Evolutionary conservation across 495 filamentous ascomycete species (phyloP), one percentile per base, ranked within the genome.

Genomic region (Xylaria telfairii): DNA sequence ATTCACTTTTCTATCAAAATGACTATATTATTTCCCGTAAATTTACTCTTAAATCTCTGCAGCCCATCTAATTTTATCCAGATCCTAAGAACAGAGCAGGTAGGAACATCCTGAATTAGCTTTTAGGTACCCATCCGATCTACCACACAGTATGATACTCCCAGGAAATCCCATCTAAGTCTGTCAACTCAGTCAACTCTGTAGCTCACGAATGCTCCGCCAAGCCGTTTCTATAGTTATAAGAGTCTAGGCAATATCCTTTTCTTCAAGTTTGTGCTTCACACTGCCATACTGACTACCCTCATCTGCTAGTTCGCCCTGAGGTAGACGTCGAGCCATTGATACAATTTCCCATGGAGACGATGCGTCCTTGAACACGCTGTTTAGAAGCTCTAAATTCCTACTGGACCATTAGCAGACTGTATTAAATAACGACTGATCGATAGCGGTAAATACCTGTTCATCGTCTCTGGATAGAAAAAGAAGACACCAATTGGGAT

Each of bases 391-490:
- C 57, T 61, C 57, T 24, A 61, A 24, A 34, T 61, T 61, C 57
- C 57, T 61, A 24, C 5, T 34, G 30, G 26, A 8, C 13, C 15
- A 30, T 59, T 37, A 59, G 54, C 17, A 30, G 12, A n/a, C 28
- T 19, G 28, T 1, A 21, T 49, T 21, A 17, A 49, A 49, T 49
- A 21, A 9, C n/a, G 1, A 6, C 12, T 59, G 4, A 21, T 34
- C 0, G 26, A 24, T 30, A 54, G 21, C 24, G 10, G 6, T 13
- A 59, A 28, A 59, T 59, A 59, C 54, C 54, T 59, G 9, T 61
- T 61, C 73, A 76, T 84, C 12, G 86, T 89, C 76, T 89, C 87
- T 0, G 87, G 87, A 73, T 81, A 89, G 70, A 88, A 85, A 73
- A 89, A 87, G 78, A 88, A 90, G 13, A 89, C 87, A 4, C 75